Evolutionary conservation across 1,284 basidiomycete genomes (phyloP).

Genomic region (Flammula alnicola): DNA sequence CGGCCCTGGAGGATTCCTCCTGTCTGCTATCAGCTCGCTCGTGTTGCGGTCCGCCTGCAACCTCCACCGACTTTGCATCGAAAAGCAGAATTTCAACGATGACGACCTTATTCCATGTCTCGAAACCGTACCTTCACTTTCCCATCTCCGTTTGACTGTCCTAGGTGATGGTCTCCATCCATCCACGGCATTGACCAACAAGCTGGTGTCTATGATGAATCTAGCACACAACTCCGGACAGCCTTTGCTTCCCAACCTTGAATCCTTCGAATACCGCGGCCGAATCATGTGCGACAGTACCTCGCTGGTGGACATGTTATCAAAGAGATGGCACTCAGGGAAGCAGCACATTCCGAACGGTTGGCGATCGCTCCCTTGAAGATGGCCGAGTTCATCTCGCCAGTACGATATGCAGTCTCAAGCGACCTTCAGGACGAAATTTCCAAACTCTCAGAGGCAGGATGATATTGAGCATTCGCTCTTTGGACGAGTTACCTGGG

Average conservation of each 20-base stretch:
- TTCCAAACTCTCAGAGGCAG: no score
- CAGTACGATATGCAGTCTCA: no score
- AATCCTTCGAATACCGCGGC: constrained; percentile 16
- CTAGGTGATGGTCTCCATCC: constrained; percentile 4
- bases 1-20: constrained; percentile 14
- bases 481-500: no score
- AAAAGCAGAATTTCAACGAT: constrained; percentile 13
- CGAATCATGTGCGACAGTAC: constrained; percentile 7
- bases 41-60: constrained; percentile 19
- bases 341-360: no score
- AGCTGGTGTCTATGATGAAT: constrained; percentile 13
- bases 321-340: constrained; percentile 6
- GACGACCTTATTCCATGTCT: constrained; percentile 22
- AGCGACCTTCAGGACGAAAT: no score
- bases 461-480: no score
- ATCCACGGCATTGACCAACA: constrained; percentile 13
- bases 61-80: constrained; percentile 18
- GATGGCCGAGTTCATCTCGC: no score
- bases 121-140: constrained; percentile 17
- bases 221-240: constrained; percentile 6
- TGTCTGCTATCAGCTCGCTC: constrained; percentile 19
- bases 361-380: no score
- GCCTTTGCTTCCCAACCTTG: constrained; percentile 19
- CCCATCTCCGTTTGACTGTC: constrained; percentile 15
- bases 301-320: constrained; percentile 11